Evolutionary conservation across 1,284 basidiomycete genomes (phyloP).

Genomic region (Cutaneotrichosporon sp.): DNA sequence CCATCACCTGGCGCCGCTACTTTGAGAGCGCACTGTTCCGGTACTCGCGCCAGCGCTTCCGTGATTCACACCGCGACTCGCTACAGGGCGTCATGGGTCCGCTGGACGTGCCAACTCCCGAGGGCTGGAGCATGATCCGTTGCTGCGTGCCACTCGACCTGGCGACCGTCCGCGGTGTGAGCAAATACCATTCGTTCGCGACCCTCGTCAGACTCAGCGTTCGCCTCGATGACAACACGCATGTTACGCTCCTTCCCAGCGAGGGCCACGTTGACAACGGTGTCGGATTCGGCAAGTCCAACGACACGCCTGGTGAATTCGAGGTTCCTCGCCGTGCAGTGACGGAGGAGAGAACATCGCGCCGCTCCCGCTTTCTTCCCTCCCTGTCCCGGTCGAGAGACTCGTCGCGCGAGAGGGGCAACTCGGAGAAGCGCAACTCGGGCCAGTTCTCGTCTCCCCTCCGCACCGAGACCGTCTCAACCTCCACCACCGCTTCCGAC

Average conservation of each 20-base stretch:
- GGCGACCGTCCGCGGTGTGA: conserved; percentile 48
- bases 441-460: not conserved
- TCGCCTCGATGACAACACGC: conserved; percentile 20
- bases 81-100: not conserved
- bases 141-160: conserved; percentile 61
- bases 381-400: not conserved
- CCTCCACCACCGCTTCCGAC: not conserved
- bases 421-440: not conserved
- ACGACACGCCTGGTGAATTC: not conserved
- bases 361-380: not conserved
- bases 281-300: not conserved
- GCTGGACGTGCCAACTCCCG: not conserved
- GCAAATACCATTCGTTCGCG: conserved; percentile 52
- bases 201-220: conserved; percentile 45
- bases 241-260: conserved; percentile 18
- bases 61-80: conserved; percentile 16
- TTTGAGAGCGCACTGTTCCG: conserved; percentile 55
- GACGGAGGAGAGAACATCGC: not conserved
- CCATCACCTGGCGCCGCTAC: conserved; percentile 63
- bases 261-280: conserved; percentile 25
- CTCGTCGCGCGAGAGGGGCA: conserved; percentile 2
- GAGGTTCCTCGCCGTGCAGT: not conserved
- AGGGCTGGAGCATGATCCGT: conserved; percentile 56
- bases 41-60: conserved; percentile 36
- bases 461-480: not conserved